Evolutionary conservation across 2,329 filamentous ascomycete species (phyloP).

Genomic region (Cladophialophora carrionii): DNA sequence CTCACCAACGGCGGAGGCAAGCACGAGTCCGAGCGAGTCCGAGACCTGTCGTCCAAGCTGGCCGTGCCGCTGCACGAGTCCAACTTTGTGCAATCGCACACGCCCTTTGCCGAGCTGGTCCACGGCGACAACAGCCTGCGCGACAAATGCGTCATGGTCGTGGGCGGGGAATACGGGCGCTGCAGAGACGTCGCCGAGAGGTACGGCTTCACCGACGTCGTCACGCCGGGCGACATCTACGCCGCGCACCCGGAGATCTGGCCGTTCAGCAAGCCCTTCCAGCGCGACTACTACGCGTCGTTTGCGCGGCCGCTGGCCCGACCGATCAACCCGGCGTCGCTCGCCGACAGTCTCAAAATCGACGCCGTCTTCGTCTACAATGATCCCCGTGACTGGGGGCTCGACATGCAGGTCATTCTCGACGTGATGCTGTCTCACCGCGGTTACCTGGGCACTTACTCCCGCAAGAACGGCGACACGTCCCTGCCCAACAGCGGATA

Average conservation of each 20-base stretch:
- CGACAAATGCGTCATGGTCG: slow-evolving; percentile 72
- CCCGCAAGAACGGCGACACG: slow-evolving; percentile 67
- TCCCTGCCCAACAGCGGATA: slow-evolving; percentile 74
- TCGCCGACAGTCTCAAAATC: slow-evolving; percentile 66
- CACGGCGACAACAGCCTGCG: slow-evolving; percentile 57
- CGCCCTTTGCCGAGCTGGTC: slow-evolving; percentile 76
- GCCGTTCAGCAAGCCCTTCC: slow-evolving; percentile 75
- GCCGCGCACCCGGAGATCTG: slow-evolving; percentile 73
- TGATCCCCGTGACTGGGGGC: slow-evolving; percentile 92
- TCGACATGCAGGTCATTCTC: slow-evolving; percentile 81
- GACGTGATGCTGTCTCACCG: slow-evolving; percentile 78
- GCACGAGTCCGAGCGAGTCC: slow-evolving; percentile 72
- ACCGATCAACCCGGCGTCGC: slow-evolving; percentile 48
- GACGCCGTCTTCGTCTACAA: slow-evolving; percentile 94
- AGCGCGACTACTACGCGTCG: slow-evolving; percentile 60
- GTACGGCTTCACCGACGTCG: slow-evolving; percentile 78
- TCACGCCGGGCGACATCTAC: slow-evolving; percentile 84
- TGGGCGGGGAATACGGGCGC: slow-evolving; percentile 68
- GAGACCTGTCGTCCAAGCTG: slow-evolving; percentile 69
- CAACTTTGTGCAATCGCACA: slow-evolving; percentile 87
- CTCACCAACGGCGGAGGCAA: slow-evolving; percentile 95
- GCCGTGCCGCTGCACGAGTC: slow-evolving; percentile 64
- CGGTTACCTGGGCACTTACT: slow-evolving; percentile 82
- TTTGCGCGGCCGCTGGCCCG: slow-evolving; percentile 46
- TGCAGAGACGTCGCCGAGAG: slow-evolving; percentile 74